A percentile compares a stretch with the other conserved stretches of the same genome.
These are phyloP conservation scores for Zymoseptoria crescenta DNA, from an alignment of 2,329 filamentous ascomycete genomes.

Conservation along the genomic window DNA sequence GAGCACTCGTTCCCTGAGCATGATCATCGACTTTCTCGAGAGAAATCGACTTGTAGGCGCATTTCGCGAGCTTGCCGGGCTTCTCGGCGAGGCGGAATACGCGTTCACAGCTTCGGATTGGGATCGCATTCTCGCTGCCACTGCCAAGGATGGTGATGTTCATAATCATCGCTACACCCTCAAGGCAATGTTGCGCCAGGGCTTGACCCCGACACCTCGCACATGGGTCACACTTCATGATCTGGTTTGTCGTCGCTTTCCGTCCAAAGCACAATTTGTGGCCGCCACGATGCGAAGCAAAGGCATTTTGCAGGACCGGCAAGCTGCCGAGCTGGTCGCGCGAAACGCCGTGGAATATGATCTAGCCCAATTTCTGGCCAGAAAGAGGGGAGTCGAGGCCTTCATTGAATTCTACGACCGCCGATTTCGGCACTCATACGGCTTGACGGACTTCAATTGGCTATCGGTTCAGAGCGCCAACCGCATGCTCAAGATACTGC, in stretches of 20 bases:
- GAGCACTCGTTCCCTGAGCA: slow-evolving; percentile 13
- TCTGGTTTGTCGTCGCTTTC: slow-evolving; percentile 13
- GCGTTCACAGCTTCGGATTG: slow-evolving; percentile 14
- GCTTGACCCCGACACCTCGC: slow-evolving; percentile 9
- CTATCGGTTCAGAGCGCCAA: slow-evolving; percentile 17
- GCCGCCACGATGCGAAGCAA: slow-evolving; percentile 17
- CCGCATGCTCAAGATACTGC: slow-evolving; percentile 16
- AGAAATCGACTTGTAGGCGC: slow-evolving; percentile 12
- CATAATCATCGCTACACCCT: slow-evolving; percentile 23
- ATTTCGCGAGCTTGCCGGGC: slow-evolving; percentile 13
- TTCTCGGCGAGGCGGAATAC: slow-evolving; percentile 11
- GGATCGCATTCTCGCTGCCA: slow-evolving; percentile 17
- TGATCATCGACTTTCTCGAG: slow-evolving; percentile 17
- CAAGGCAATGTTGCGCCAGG: slow-evolving; percentile 18
- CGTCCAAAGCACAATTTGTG: slow-evolving; percentile 8
- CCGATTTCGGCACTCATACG: slow-evolving; percentile 1
- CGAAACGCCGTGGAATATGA: slow-evolving; percentile 8
- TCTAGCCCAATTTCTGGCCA: slow-evolving; percentile 12
- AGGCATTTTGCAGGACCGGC: slow-evolving; percentile 14
- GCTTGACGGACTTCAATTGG: slow-evolving; percentile 16
- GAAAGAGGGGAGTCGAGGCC: slow-evolving; percentile 3
- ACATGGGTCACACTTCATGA: slow-evolving; percentile 23
- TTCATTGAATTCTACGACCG: slow-evolving; percentile 19
- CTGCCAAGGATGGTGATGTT: slow-evolving; percentile 18
- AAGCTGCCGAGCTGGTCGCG: slow-evolving; percentile 5